phyloP scores from a whole-genome alignment of 805 yeast genomes.

The Candida rishiriensis region DNA sequence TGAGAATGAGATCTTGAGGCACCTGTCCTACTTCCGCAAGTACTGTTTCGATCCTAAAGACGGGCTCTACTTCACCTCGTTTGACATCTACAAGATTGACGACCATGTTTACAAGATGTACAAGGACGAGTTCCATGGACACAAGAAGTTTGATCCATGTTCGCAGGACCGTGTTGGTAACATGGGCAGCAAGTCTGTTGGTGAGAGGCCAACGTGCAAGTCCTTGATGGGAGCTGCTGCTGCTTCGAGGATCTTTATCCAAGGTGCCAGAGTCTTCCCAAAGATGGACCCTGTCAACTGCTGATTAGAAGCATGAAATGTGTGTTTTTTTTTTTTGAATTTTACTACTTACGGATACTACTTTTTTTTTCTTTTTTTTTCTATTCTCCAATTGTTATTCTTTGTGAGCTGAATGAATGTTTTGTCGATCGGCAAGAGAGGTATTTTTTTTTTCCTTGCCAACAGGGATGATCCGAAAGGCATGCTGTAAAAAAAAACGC shows the following conservation, averaged over 20 bases:
- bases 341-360: too few species aligned
- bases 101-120: conserved; percentile 45
- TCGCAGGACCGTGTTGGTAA: conserved; percentile 49
- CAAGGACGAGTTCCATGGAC: conserved; percentile 49
- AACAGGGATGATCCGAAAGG: too few species aligned
- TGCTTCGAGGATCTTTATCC: conserved; percentile 67
- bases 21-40: conserved; percentile 51
- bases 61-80: conserved; percentile 54
- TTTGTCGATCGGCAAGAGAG: too few species aligned
- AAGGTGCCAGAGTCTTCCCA: conserved; percentile 55
- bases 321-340: too few species aligned
- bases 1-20: conserved; percentile 45
- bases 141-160: conserved; percentile 46
- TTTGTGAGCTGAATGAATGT: too few species aligned
- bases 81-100: conserved; percentile 54
- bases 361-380: too few species aligned
- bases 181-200: conserved; percentile 22
- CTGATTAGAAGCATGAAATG: too few species aligned
- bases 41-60: conserved; percentile 54
- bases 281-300: conserved; percentile 20
- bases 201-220: conserved; percentile 30
- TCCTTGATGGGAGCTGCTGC: conserved; percentile 59
- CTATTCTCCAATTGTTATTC: too few species aligned
- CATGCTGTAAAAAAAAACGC: too few species aligned
- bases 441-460: too few species aligned